These are phyloP conservation scores for Blastomyces parvus DNA, from an alignment of 2,329 filamentous ascomycete species.

Conservation along the genomic window DNA sequence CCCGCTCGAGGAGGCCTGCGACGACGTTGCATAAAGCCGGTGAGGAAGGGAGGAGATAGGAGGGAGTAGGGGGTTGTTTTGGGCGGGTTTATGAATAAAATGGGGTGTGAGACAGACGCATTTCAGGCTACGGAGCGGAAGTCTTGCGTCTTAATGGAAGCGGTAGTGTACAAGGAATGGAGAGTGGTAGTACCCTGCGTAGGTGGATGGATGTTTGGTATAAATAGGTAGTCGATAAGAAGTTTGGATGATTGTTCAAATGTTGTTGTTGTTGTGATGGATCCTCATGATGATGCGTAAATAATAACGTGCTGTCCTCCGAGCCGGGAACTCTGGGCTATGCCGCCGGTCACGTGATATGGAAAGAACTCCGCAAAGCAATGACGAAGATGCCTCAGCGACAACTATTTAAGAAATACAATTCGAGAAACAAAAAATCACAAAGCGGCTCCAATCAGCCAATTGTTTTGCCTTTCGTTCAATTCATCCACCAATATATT, in stretches of 20 bases:
- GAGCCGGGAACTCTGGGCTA: not conserved
- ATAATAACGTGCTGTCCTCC: too few relatives aligned
- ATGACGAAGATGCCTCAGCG: not conserved
- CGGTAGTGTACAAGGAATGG: not conserved
- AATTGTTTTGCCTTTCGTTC: not conserved
- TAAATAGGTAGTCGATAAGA: not conserved
- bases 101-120: not conserved
- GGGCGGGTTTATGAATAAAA: not conserved
- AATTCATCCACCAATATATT: not conserved
- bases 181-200: too few relatives aligned
- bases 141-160: not conserved
- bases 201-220: not conserved
- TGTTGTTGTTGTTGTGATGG: not conserved
- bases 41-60: not conserved
- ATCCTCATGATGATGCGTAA: not conserved
- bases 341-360: not conserved
- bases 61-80: not conserved
- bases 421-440: not conserved
- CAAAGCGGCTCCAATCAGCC: too few relatives aligned
- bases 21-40: slow-evolving; percentile 40
- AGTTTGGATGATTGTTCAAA: not conserved
- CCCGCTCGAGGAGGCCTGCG: slow-evolving; percentile 56
- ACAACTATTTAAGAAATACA: not conserved
- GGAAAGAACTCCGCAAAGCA: not conserved
- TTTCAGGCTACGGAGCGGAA: not conserved